Conservation (phyloP, 192 early-diverging fungal species). For the Coemansia interrupta region DNA sequence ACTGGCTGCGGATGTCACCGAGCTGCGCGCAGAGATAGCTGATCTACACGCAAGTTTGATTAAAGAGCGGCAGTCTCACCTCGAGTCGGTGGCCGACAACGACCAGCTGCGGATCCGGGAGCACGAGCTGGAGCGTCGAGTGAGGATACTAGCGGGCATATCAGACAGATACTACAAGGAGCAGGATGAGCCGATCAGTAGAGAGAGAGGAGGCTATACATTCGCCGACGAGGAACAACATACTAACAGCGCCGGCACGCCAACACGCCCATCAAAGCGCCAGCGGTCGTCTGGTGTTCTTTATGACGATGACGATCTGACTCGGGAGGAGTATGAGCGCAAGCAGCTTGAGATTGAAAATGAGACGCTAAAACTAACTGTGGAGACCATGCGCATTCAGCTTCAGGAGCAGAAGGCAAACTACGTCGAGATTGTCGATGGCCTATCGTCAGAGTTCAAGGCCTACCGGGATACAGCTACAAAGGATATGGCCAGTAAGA, state of each 20-base stretch:
- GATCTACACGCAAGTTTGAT: constrained; percentile 32
- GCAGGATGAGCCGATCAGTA: constrained; percentile 16
- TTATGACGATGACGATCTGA: constrained; percentile 16
- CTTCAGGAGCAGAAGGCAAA: constrained; percentile 49
- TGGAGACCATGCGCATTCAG: constrained; percentile 54
- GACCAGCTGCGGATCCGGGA: constrained; percentile 46
- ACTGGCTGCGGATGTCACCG: constrained; percentile 26
- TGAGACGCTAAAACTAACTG: constrained; percentile 41
- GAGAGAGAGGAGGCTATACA: background rate
- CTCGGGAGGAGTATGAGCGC: constrained; percentile 20
- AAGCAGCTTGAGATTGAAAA: constrained; percentile 49
- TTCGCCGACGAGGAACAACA: background rate
- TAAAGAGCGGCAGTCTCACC: constrained; percentile 42
- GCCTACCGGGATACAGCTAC: constrained; percentile 23
- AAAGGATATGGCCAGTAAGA: constrained; percentile 18
- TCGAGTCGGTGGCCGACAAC: constrained; percentile 48
- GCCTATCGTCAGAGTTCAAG: constrained; percentile 36
- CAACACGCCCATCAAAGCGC: constrained; percentile 29
- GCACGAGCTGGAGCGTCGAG: constrained; percentile 45
- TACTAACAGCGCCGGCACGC: constrained; percentile 16
- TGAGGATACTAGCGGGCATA: constrained; percentile 33
- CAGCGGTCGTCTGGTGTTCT: constrained; percentile 14
- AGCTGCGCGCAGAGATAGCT: constrained; percentile 36
- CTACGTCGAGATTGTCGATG: constrained; percentile 47
- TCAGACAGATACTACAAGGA: constrained; percentile 35